Evolutionary conservation across 2,329 filamentous ascomycete genomes (phyloP), one percentile per base, ranked within the genome.

Genomic region (Periconia sp.): DNA sequence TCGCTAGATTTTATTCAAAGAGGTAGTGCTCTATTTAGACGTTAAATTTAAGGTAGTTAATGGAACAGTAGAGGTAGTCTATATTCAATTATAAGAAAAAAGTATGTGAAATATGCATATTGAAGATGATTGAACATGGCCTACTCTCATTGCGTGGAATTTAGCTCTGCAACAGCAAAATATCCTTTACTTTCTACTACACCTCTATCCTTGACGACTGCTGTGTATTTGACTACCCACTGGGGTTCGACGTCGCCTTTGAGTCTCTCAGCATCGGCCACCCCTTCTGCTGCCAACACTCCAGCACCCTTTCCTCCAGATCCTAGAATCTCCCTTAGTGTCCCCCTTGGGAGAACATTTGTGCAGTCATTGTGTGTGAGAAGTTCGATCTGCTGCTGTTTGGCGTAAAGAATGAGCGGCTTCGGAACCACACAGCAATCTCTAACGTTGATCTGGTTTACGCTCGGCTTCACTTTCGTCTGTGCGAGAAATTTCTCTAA

Each of bases 131-230:
- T n/a, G n/a, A n/a, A n/a, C n/a, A n/a, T n/a, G n/a, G n/a, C n/a
- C n/a, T n/a, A n/a, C n/a, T n/a, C n/a, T n/a, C n/a, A n/a, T n/a
- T n/a, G n/a, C n/a, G n/a, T n/a, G n/a, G n/a, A n/a, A n/a, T n/a
- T 29, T 53, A 94, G 71, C 64, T 90, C 86, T 3, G 92, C 92
- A 15, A 85, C 84, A 1, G 92, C 92, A 76, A 96, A 96, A 71
- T 96, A 97, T 6, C 94, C 94, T 77, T 97, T 99, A 67, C 94
- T 96, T 77, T 99, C 94, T 54, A 99, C 92, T 7, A 99, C 94
- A 11, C 94, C 94, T 40, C 94, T 80, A 67, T 97, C 88, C 69
- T 88, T 88, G 28, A 97, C 89, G 45, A 97, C 92, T 1, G 94
- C 94, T 25, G 92, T 96, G 68, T 99, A 99, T 68, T 97, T 95